A percentile compares a stretch with the other conserved stretches of the same genome.
These are phyloP conservation scores for Rhododendron vialii DNA, from an alignment of 148 eudicot species.

Conservation along the genomic window DNA sequence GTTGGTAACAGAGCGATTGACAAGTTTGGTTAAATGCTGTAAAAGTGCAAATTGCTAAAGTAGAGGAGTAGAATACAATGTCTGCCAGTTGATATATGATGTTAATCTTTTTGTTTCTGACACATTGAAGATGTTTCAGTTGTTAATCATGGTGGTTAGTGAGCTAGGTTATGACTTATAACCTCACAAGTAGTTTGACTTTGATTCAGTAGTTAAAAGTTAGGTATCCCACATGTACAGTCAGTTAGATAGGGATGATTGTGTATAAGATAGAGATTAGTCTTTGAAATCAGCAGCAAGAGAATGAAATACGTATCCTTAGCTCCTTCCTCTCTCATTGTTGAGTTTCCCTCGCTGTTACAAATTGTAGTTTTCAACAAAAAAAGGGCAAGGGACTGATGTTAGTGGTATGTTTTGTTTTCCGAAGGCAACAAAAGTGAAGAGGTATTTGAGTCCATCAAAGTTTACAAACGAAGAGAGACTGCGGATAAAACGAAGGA, in stretches of 20 bases:
- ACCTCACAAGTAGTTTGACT: background rate
- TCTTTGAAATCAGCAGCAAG: background rate
- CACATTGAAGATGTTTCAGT: background rate
- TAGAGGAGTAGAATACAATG: background rate
- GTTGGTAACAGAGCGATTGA: background rate
- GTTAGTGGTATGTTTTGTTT: background rate
- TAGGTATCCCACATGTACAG: background rate
- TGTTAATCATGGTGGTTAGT: background rate
- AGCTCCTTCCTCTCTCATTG: background rate
- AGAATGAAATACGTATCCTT: background rate
- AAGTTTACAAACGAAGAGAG: constrained; percentile 13
- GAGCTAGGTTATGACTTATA: background rate
- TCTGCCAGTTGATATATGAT: background rate
- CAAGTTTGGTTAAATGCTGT: background rate
- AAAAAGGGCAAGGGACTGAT: background rate
- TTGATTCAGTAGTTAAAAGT: background rate
- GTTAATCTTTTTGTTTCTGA: background rate
- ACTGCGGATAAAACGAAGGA: constrained; percentile 8
- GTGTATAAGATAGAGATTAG: background rate
- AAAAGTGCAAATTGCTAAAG: background rate
- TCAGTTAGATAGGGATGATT: background rate
- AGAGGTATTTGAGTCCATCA: constrained; percentile 3
- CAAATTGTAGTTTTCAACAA: background rate
- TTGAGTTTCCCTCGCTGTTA: background rate
- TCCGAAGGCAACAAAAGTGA: constrained; percentile 13